Base-by-base conservation (phyloP, 2,329 filamentous ascomycete genomes). In the Thelonectria olida region DNA sequence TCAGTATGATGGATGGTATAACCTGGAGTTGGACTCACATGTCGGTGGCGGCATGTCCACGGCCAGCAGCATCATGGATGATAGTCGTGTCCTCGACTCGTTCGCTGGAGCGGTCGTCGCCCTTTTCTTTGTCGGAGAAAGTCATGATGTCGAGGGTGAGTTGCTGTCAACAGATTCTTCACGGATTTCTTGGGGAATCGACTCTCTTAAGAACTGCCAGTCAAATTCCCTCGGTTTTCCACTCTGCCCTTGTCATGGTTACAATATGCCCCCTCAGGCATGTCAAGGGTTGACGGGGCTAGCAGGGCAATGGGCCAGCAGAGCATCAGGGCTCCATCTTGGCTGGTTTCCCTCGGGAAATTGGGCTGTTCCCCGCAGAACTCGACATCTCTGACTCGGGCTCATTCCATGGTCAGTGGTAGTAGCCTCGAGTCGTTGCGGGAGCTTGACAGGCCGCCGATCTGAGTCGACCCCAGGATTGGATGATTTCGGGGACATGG, bases 21-120 rank as follows among this genome's bases (percentile, higher is more conserved):
- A 13, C 5, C 4, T 25, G 22, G 20, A 8, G 7, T 5, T 34
- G 5, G 13, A 66, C 69, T 67, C n/a, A 71, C 69, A 66, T 63
- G 48, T 71, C 69, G 17, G 69, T 71, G 20, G 69, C 69, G 10
- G 41, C 13, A 31, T 63, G 67, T 6, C 69, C 69, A 12, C 56
- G 66, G 10, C 69, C 69, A 42, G 69, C 67, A 22, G 57, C 69
- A 47, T 71, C 67, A 28, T 57, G 56, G 49, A 71, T 51, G 12
- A 51, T 63, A 19, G 15, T 17, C 6, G 38, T 31, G 34, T 65
- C 63, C 56, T 72, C 69, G 48, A 69, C 54, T 10, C 56, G 53
- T 55, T 69, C 67, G 23, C 66, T 64, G 20, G 58, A 62, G 38
- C 64, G 61, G 41, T 72, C 65, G 36, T 63, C 56, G 19, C 65